Evolutionary conservation across 805 yeast genomes (phyloP).

Genomic region (Hanseniaspora jakobsenii): DNA sequence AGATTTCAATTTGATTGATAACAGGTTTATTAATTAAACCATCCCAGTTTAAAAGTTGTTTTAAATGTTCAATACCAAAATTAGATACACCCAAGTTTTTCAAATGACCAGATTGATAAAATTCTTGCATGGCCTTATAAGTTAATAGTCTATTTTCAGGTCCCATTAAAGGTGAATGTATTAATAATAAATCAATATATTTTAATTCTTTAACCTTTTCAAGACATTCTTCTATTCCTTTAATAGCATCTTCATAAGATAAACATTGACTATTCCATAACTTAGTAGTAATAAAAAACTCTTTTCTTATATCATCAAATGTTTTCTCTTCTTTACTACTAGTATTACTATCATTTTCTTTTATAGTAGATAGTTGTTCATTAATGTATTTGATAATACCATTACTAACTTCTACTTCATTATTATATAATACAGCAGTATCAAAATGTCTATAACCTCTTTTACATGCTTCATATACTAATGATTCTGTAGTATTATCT

Average conservation of each 20-base stretch:
- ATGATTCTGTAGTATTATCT: constrained; percentile 29
- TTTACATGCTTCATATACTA: constrained; percentile 46
- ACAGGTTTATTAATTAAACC: constrained; percentile 48
- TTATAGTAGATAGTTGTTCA: too few relatives aligned
- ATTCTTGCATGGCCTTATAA: constrained; percentile 65
- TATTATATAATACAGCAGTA: constrained; percentile 54
- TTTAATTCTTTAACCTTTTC: constrained; percentile 39
- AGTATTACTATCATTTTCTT: too few relatives aligned
- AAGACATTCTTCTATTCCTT: constrained; percentile 47
- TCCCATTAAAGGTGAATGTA: constrained; percentile 51
- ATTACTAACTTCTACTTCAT: constrained; percentile 48
- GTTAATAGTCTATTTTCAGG: constrained; percentile 43
- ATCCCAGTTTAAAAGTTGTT: constrained; percentile 49
- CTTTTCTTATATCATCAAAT: constrained; percentile 29
- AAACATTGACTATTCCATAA: constrained; percentile 52
- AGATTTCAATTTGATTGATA: constrained; percentile 70
- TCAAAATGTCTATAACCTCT: constrained; percentile 67
- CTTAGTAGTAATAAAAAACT: constrained; percentile 57
- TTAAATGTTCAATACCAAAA: constrained; percentile 47
- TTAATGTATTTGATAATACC: constrained; percentile 45
- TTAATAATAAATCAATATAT: constrained; percentile 62
- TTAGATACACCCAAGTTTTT: constrained; percentile 70
- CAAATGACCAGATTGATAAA: constrained; percentile 45
- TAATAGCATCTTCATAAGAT: constrained; percentile 45
- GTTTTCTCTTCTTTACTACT: constrained; percentile 30